Base-by-base conservation (phyloP, 2,329 filamentous ascomycete species). In the Ampelomyces quisqualis region DNA sequence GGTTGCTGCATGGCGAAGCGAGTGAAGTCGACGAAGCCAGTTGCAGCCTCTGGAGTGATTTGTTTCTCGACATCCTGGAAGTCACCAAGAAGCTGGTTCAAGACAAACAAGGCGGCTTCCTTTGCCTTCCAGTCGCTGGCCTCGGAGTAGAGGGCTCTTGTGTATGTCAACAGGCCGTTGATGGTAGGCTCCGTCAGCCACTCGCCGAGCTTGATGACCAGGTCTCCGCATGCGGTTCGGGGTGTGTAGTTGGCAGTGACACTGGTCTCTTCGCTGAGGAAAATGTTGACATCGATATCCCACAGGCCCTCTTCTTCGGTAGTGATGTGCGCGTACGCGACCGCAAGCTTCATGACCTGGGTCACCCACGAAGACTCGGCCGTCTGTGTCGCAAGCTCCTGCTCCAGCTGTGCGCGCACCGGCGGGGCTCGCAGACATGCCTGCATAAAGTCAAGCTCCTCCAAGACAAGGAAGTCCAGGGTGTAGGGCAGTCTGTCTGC, bases 201-300 rank as follows among this genome's bases (percentile, higher is more conserved):
- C 67, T 96, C 90, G 33, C 88, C 88, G 44, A 95, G 76, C 71
- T 95, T 96, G 70, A 95, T 90, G 19, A 95, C 78, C 34, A 98
- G 74, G 65, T 97, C 93, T 34, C 90, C 90, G 50, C 89, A 93
- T 27, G 91, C 93, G 13, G 89, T 95, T 53, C 93, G 83, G 10
- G 93, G 88, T 0, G 93, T 96, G 71, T 97, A 98, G 68, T 97
- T 97, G 21, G 90, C 88, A 9, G 90, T 95, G 13, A 96, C 86
- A 2, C 90, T 91, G 2, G 89, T 91, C 71, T 97, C 91, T 69
- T 98, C 93, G 1, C 90, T 91, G 32, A 98, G 77, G 69, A 94
- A 98, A 2, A 98, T 79, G 43, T 95, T 97, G 54, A 94, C 86
- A 67, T 98, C 93, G 49, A 96, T 89, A 56, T 96, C 89, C 93